These are phyloP conservation scores for Podosphaera aphanis DNA, from an alignment of 2,329 filamentous ascomycete genomes.

Conservation along the genomic window DNA sequence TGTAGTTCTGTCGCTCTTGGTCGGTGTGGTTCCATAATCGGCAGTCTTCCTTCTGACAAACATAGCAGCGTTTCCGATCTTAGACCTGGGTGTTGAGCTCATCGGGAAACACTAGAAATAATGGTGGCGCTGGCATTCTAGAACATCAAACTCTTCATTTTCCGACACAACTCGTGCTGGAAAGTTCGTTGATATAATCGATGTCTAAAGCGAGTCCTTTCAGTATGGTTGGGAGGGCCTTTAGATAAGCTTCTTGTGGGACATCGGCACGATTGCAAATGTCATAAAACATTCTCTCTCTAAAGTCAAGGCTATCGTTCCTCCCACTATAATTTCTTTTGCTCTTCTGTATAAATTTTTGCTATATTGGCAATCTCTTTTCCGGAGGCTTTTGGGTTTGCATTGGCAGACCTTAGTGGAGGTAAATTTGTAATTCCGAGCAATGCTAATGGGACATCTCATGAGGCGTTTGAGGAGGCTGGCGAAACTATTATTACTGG, in stretches of 20 bases:
- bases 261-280: conserved; percentile 1
- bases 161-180: too few relatives aligned
- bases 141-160: too few relatives aligned
- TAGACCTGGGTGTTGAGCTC: too few relatives aligned
- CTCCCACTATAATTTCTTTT: background rate
- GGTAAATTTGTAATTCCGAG: too few relatives aligned
- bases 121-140: background rate
- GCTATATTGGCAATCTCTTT: background rate
- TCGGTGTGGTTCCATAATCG: background rate
- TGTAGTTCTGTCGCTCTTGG: background rate
- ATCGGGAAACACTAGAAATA: conserved; percentile 2
- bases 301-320: conserved; percentile 1
- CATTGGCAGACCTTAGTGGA: too few relatives aligned
- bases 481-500: too few relatives aligned
- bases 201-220: conserved; percentile 2
- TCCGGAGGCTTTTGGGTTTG: too few relatives aligned
- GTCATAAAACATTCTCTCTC: conserved; percentile 1
- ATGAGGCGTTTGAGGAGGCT: too few relatives aligned
- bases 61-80: background rate
- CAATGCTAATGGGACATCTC: too few relatives aligned
- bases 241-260: background rate
- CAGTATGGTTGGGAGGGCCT: conserved; percentile 2
- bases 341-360: background rate
- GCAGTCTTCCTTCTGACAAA: background rate
- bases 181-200: conserved; percentile 1